These are phyloP conservation scores for Patellifolia procumbens DNA, from an alignment of 179 eudicot species.

Conservation along the genomic window DNA sequence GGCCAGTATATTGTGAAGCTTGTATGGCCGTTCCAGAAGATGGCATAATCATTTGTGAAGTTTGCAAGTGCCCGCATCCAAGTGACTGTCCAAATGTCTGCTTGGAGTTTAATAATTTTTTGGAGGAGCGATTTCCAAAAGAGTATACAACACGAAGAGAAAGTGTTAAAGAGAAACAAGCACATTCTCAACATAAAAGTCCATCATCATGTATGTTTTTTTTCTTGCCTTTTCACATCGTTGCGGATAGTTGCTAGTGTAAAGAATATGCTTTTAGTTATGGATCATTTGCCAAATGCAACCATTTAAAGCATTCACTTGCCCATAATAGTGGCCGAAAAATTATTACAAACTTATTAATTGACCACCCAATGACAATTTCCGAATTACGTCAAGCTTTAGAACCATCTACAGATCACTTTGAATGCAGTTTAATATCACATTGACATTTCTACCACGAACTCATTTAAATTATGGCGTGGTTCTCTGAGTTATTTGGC, in stretches of 20 bases:
- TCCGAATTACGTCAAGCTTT: no score
- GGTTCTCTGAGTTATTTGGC: no score
- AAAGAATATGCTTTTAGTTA: not conserved
- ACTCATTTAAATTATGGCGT: no score
- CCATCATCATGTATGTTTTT: constrained; percentile 40
- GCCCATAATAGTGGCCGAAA: no score
- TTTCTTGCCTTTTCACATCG: not conserved
- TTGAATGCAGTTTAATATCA: no score
- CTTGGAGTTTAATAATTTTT: constrained; percentile 53
- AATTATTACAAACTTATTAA: no score
- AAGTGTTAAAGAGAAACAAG: constrained; percentile 32
- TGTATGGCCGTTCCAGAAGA: constrained; percentile 49
- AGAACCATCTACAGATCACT: no score
- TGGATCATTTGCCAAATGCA: no score
- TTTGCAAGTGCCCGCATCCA: constrained; percentile 65
- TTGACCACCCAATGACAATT: no score
- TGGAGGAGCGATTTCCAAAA: constrained; percentile 61
- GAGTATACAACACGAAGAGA: constrained; percentile 47
- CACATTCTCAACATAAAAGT: constrained; percentile 36
- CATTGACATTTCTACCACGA: no score
- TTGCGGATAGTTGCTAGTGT: not conserved
- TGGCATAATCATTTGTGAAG: constrained; percentile 49
- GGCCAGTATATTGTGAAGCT: constrained; percentile 63
- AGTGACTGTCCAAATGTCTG: constrained; percentile 60
- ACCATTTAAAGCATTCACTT: no score